phyloP scores from a whole-genome alignment of 2,329 filamentous ascomycete genomes.

The Neofusicoccum ribis region DNA sequence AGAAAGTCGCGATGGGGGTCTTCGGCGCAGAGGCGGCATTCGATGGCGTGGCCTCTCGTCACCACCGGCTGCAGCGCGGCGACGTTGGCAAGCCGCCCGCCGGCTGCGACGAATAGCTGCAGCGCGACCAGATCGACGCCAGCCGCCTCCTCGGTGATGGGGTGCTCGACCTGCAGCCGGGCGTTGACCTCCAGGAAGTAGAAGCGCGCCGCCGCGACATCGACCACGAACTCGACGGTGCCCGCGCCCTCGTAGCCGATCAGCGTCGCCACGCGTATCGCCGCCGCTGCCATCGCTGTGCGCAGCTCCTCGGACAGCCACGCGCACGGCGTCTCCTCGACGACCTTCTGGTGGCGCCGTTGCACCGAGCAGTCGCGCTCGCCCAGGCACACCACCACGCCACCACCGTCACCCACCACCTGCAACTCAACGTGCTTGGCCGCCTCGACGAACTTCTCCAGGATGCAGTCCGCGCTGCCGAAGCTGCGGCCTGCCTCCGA shows the following conservation, averaged over 20 bases:
- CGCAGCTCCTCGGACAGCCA: conserved; percentile 52
- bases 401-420: conserved; percentile 79
- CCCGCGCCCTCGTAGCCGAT: conserved; percentile 76
- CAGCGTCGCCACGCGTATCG: conserved; percentile 63
- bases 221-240: conserved; percentile 87
- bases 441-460: conserved; percentile 78
- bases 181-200: conserved; percentile 66
- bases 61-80: conserved; percentile 40
- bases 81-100: conserved; percentile 44
- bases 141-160: conserved; percentile 60
- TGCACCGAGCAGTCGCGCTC: conserved; percentile 89
- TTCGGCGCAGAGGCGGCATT: conserved; percentile 58
- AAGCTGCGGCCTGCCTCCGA: conserved; percentile 78
- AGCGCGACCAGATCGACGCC: conserved; percentile 55
- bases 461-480: conserved; percentile 79
- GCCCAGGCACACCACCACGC: conserved; percentile 76
- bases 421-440: conserved; percentile 89
- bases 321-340: conserved; percentile 85
- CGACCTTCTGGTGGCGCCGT: conserved; percentile 83
- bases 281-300: conserved; percentile 64
- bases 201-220: conserved; percentile 75
- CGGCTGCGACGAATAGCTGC: conserved; percentile 58
- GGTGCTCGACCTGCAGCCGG: conserved; percentile 59
- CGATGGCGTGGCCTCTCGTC: conserved; percentile 53
- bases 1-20: conserved; percentile 60